Conservation (phyloP, 108 stramenopile genomes). For the Seminavis robusta region DNA sequence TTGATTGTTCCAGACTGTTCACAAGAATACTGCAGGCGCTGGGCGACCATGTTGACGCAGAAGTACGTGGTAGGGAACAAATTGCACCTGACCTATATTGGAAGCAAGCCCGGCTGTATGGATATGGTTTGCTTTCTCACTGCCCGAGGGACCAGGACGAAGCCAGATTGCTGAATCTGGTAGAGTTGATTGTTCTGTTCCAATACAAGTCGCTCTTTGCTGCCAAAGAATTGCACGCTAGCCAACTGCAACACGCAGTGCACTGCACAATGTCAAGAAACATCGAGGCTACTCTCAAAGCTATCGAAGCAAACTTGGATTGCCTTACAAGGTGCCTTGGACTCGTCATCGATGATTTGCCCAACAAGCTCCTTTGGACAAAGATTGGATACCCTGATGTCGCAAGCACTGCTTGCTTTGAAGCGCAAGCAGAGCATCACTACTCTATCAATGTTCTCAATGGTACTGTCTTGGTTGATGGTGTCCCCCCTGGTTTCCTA, state of each 20-base stretch:
- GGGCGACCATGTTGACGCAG: too few species aligned
- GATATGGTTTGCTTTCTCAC: too few species aligned
- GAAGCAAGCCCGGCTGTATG: too few species aligned
- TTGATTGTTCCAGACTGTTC: conserved; percentile 12
- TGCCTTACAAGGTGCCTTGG: neutral
- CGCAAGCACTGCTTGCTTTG: too few species aligned
- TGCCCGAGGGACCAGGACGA: neutral
- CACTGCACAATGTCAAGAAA: conserved; percentile 7
- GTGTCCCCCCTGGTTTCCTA: conserved; percentile 39
- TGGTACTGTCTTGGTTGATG: conserved; percentile 48
- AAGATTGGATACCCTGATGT: too few species aligned
- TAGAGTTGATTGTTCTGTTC: neutral
- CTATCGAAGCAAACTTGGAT: conserved; percentile 15
- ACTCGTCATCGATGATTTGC: neutral
- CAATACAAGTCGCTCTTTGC: neutral
- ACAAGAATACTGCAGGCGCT: neutral
- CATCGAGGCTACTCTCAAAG: conserved; percentile 6
- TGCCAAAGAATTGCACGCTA: conserved; percentile 3
- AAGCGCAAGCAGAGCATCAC: conserved; percentile 15
- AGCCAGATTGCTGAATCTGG: neutral
- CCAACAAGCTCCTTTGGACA: neutral
- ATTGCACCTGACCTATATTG: too few species aligned
- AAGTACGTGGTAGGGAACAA: too few species aligned
- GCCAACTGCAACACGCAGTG: conserved; percentile 1
- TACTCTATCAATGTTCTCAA: conserved; percentile 42